Base-by-base conservation (phyloP, 192 early-diverging fungal species). In the Mortierella antarctica region DNA sequence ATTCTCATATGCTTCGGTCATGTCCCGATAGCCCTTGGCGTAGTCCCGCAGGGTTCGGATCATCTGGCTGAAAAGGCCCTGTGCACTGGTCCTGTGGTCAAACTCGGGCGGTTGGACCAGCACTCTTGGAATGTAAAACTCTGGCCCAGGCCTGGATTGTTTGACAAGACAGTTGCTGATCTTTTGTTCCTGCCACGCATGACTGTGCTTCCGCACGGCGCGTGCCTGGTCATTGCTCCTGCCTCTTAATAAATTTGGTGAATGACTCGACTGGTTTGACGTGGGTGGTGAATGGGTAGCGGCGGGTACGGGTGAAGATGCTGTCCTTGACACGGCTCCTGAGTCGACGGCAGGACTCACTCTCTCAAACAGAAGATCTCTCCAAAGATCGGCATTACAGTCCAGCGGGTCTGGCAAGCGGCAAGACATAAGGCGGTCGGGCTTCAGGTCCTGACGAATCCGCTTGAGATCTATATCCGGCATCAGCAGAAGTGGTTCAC, bases 141-240 rank as follows among this genome's bases (percentile, higher is more conserved):
- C 67, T 11, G 66, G 77, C 5, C 60, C 52, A 11, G 51, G 41
- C 44, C 62, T 78, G 9, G 64, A 48, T 18, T 72, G 68, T 42
- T 69, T 46, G 8, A 56, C 65, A 49, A 77, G 65, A 13, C 75
- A 73, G 57, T 79, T 58, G 53, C 57, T 57, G 45, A 72, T 78
- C 56, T 70, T 73, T 65, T 79, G 69, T 57, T 83, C 75, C 50
- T 74, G 70, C 71, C 69, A 72, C 4, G 74, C 63, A 54, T 73
- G 69, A 18, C 65, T 62, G 49, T 80, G 77, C 48, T 69, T 71
- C 50, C 82, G 46, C 7, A 67, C 47, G 0, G 64, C 51, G 10
- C 82, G 70, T 48, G 53, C 50, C 23, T 61, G 70, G 51, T 31
- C 69, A 10, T 56, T 11, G 56, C 31, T 49, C 15, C 10, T 15